Evolutionary conservation across 2,329 filamentous ascomycete genomes (phyloP), one percentile per base, ranked within the genome.

Genomic region (Aspergillus caelatus): DNA sequence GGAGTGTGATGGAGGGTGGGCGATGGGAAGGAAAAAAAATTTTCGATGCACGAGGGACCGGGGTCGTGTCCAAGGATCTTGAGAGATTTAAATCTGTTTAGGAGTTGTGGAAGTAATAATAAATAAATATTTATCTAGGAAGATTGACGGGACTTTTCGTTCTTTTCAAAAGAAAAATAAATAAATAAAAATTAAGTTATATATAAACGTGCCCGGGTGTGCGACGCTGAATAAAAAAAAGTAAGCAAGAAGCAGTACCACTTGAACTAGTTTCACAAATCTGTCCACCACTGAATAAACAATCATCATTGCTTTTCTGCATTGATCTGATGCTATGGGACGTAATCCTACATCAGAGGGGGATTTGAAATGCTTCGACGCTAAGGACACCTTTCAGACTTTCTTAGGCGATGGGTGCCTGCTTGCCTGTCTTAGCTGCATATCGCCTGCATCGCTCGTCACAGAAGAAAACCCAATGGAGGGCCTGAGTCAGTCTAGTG

Each of bases 401-500:
- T 55, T 39, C 34, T 21, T 39, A 55, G 32, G n/a, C 28, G n/a
- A 55, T 55, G 52, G 52, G 52, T 55, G 52, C 52, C 52, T 55
- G 52, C 23, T 32, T 55, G 52, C n/a, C 34, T 55, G 52, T 39
- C 52, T 55, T 55, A 12, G 52, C 52, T 55, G 52, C 52, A 55
- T 55, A 26, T 55, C 21, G 34, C 9, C 52, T 55, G 52, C 52
- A n/a, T 55, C 21, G 52, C 30, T 26, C 52, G 23, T 55, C 52
- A 55, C 52, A 36, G 6, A 26, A 36, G 52, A n/a, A 32, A 54
- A 36, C 21, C 52, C 52, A 54, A 54, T 54, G 52, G 32, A 54
- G 2, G 16, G 52, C 12, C 32, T 14, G 28, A 36, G 23, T 36
- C 30, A 21, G 28, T 34, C 32, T 12, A n/a, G 14, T 23, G 52